phyloP scores from a whole-genome alignment of 1,284 basidiomycete species.

The Ceratobasidium papillatum region DNA sequence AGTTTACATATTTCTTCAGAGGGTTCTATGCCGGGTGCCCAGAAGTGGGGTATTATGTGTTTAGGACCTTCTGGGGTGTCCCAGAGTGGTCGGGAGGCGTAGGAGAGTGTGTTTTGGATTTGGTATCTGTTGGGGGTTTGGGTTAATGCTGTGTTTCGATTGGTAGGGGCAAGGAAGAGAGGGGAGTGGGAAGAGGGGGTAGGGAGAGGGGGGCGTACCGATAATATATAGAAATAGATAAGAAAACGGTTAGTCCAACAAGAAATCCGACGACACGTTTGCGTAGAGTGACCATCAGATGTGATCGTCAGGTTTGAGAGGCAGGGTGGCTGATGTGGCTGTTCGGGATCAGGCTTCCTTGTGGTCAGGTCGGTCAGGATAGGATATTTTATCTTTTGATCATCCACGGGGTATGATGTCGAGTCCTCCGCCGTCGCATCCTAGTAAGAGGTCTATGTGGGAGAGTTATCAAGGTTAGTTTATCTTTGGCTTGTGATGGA shows the following conservation, averaged over 20 bases:
- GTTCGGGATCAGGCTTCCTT: neutral
- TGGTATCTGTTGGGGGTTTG: constrained; percentile 10
- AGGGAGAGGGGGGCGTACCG: neutral
- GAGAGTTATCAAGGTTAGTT: constrained; percentile 31
- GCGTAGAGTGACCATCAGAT: constrained; percentile 21
- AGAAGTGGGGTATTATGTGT: constrained; percentile 62
- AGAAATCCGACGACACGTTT: constrained; percentile 9
- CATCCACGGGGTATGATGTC: neutral
- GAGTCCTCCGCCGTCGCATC: neutral
- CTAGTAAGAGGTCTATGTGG: constrained; percentile 30
- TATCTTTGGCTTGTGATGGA: no score
- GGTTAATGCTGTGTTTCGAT: no score
- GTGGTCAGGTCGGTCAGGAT: no score
- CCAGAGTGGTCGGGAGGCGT: constrained; percentile 71
- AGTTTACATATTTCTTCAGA: constrained; percentile 60
- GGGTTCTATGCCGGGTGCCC: constrained; percentile 62
- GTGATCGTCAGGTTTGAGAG: constrained; percentile 24
- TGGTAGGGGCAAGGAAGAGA: no score
- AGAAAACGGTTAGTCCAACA: neutral
- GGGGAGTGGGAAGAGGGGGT: no score
- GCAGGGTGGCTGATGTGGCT: constrained; percentile 14
- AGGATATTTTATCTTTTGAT: neutral
- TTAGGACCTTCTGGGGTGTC: constrained; percentile 63
- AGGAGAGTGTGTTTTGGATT: constrained; percentile 54
- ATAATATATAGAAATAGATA: constrained; percentile 15